Conservation (phyloP, 2,329 filamentous ascomycete species). For the Alternaria sp. region DNA sequence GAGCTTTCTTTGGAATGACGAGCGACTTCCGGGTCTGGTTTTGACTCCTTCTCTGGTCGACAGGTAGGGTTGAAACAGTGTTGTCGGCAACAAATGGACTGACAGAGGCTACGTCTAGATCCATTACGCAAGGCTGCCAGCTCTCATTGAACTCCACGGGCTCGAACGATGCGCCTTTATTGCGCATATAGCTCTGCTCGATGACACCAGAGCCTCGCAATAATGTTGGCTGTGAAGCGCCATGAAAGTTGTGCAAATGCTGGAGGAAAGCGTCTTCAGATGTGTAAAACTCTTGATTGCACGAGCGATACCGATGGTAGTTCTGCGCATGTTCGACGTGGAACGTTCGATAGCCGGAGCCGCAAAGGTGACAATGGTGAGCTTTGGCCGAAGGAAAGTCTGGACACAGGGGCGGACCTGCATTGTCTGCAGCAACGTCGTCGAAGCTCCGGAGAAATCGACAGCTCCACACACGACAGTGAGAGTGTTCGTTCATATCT, state of each 20-base stretch:
- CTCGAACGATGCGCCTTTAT: slow-evolving; percentile 45
- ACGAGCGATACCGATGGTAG: slow-evolving; percentile 42
- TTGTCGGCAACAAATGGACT: slow-evolving; percentile 31
- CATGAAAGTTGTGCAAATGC: slow-evolving; percentile 43
- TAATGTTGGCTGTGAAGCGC: slow-evolving; percentile 33
- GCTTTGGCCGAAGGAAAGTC: slow-evolving; percentile 44
- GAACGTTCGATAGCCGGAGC: slow-evolving; percentile 39
- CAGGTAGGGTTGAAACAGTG: neutral
- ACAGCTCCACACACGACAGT: slow-evolving; percentile 46
- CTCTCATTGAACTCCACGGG: slow-evolving; percentile 44
- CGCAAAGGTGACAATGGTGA: slow-evolving; percentile 46
- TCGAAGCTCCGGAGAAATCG: slow-evolving; percentile 43
- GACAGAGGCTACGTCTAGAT: slow-evolving; percentile 31
- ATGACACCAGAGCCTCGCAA: slow-evolving; percentile 36
- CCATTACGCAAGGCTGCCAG: slow-evolving; percentile 37
- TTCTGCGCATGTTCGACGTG: slow-evolving; percentile 44
- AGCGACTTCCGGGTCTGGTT: slow-evolving; percentile 14
- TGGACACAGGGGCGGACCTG: slow-evolving; percentile 38
- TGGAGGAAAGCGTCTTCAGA: slow-evolving; percentile 43
- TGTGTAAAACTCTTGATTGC: slow-evolving; percentile 43
- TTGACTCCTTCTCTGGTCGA: slow-evolving; percentile 5
- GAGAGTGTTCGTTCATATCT: slow-evolving; percentile 41
- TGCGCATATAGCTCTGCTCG: slow-evolving; percentile 45
- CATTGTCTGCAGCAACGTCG: slow-evolving; percentile 42
- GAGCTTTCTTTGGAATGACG: slow-evolving; percentile 22